phyloP scores from a whole-genome alignment of 768 basidiomycete species.

The Erythrobasidium yunnanense region DNA sequence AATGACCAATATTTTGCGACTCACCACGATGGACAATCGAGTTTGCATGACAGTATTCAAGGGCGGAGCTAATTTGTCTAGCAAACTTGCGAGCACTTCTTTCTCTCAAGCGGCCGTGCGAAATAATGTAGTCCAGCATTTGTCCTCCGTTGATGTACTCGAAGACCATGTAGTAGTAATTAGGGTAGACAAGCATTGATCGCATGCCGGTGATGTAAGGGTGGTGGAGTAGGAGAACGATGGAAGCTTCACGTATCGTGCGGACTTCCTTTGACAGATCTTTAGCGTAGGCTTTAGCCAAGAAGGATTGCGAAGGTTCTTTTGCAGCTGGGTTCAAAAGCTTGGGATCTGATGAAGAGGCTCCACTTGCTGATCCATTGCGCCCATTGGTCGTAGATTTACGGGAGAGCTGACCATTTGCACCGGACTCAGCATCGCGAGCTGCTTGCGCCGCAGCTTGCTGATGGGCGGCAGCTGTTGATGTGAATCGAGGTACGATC shows the following conservation, averaged over 20 bases:
- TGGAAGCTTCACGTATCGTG: conserved; percentile 85
- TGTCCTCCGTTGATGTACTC: conserved; percentile 98
- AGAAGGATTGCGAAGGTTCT: conserved; percentile 48
- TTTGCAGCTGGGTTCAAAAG: conserved; percentile 1
- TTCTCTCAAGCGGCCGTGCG: conserved; percentile 87
- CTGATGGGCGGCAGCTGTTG: conserved; percentile 49
- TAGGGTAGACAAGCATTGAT: conserved; percentile 92
- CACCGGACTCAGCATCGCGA: not conserved
- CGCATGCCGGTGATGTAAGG: conserved; percentile 99
- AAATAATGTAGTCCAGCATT: conserved; percentile 99
- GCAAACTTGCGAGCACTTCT: conserved; percentile 95
- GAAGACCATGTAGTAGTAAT: conserved; percentile 99
- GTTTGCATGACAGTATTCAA: conserved; percentile 94
- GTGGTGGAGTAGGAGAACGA: conserved; percentile 91
- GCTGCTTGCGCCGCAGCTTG: conserved; percentile 29
- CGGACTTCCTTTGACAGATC: conserved; percentile 94
- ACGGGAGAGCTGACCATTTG: not conserved
- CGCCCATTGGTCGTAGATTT: not conserved
- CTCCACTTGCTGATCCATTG: not conserved
- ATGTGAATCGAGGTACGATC: conserved; percentile 79
- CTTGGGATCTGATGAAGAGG: not conserved
- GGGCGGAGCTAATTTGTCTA: conserved; percentile 85
- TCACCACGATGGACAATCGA: conserved; percentile 82
- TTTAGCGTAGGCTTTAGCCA: conserved; percentile 66
- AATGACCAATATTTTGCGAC: not conserved